A percentile compares a stretch with the other conserved stretches of the same genome.
Evolutionary conservation across 345 rosid genomes (phyloP).

Genomic region (Salix udensis): DNA sequence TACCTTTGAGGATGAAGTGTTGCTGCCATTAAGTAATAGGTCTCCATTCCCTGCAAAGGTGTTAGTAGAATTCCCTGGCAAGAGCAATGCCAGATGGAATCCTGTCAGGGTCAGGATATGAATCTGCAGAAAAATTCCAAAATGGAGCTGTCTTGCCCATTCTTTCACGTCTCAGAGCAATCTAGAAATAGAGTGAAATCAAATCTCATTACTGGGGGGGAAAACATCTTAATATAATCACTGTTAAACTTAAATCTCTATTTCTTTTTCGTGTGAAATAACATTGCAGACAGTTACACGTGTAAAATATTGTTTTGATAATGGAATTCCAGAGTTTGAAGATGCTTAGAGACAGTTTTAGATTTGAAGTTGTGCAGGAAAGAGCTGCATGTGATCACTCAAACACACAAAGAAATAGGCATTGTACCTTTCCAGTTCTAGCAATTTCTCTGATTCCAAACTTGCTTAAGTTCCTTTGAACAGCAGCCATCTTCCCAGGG

Average conservation of each 20-base stretch:
- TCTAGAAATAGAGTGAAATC: constrained; percentile 35
- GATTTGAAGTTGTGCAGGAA: not conserved
- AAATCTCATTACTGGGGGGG: not conserved
- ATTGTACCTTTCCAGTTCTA: constrained; percentile 64
- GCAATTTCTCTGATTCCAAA: constrained; percentile 84
- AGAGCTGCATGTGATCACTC: not conserved
- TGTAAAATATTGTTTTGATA: not conserved
- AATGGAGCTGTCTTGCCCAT: constrained; percentile 79
- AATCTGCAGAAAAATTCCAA: constrained; percentile 73
- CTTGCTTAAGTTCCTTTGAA: constrained; percentile 74
- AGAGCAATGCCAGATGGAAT: constrained; percentile 18
- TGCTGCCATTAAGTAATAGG: constrained; percentile 27
- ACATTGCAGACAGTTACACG: not conserved
- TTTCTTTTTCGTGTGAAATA: not conserved
- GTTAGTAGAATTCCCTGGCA: not conserved
- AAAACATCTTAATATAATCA: not conserved
- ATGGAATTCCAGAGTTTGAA: not conserved
- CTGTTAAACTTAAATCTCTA: not conserved
- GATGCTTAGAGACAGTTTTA: not conserved
- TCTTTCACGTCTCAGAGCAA: constrained; percentile 80
- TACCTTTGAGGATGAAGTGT: constrained; percentile 44
- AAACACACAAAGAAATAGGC: not conserved
- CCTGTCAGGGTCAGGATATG: constrained; percentile 53
- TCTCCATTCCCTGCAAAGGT: constrained; percentile 22
- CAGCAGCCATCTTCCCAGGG: constrained; percentile 92